Evolutionary conservation across 2,329 filamentous ascomycete genomes (phyloP).

Genomic region (Fusarium albosuccineum): DNA sequence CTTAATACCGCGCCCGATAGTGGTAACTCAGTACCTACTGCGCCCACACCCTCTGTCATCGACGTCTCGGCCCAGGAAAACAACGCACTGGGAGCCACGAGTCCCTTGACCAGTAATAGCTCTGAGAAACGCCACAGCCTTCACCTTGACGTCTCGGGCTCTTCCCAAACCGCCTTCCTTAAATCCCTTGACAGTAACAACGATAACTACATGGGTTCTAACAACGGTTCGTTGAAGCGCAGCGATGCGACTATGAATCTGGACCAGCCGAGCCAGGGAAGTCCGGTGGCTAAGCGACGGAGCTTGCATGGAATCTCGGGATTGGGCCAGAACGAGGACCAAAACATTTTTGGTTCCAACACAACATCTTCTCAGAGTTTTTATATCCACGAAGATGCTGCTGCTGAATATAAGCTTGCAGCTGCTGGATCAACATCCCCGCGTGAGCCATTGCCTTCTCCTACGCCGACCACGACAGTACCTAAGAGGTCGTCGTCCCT

Average conservation of each 20-base stretch:
- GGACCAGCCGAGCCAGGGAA: conserved; percentile 82
- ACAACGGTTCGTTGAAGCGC: conserved; percentile 87
- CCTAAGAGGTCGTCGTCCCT: conserved; percentile 81
- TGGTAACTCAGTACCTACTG: conserved; percentile 72
- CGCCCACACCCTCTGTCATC: conserved; percentile 53
- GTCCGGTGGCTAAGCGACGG: conserved; percentile 90
- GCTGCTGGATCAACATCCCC: conserved; percentile 49
- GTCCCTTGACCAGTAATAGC: conserved; percentile 39
- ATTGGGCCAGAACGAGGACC: conserved; percentile 67
- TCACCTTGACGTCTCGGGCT: conserved; percentile 68
- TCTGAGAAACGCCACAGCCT: conserved; percentile 68
- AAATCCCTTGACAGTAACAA: conserved; percentile 63
- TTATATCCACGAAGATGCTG: conserved; percentile 65
- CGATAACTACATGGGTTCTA: conserved; percentile 50
- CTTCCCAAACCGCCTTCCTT: conserved; percentile 64
- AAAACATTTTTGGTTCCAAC: conserved; percentile 81
- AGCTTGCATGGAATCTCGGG: conserved; percentile 84
- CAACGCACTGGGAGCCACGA: conserved; percentile 53
- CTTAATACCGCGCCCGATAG: conserved; percentile 78
- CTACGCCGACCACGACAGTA: conserved; percentile 65
- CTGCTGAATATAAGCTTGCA: conserved; percentile 67
- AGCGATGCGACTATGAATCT: conserved; percentile 91
- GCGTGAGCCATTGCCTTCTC: conserved; percentile 59
- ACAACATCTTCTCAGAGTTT: conserved; percentile 59
- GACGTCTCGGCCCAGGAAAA: conserved; percentile 61